Percentiles rank a stretch among this genome's conserved stretches.
phyloP scores from a whole-genome alignment of 1,284 basidiomycete genomes.

The Inonotus hispidus region DNA sequence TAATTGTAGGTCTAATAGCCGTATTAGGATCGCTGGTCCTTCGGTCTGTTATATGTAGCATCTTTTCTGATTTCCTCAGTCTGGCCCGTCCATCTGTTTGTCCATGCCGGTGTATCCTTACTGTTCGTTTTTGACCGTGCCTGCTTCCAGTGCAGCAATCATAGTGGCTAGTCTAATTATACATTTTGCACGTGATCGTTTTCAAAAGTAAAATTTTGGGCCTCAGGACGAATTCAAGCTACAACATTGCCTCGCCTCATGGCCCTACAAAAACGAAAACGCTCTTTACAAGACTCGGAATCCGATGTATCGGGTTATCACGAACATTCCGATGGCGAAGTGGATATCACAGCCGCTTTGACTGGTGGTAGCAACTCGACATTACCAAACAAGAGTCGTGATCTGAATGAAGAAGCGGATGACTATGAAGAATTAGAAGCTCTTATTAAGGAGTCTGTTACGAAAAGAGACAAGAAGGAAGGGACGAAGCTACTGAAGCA shows the following conservation, averaged over 20 bases:
- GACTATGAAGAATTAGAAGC: conserved; percentile 55
- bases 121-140: no score
- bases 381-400: conserved; percentile 18
- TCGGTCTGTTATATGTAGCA: no score
- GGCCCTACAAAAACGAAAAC: conserved; percentile 17
- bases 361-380: conserved; percentile 30
- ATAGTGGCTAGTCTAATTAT: no score
- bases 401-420: conserved; percentile 21
- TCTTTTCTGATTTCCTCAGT: no score
- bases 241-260: neutral
- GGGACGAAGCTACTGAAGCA: conserved; percentile 70
- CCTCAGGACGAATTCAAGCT: no score
- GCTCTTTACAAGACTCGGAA: conserved; percentile 1
- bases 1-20: no score
- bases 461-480: conserved; percentile 60
- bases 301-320: conserved; percentile 6
- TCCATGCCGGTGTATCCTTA: no score
- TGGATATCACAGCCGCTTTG: conserved; percentile 44
- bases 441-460: conserved; percentile 59
- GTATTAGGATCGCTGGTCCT: no score
- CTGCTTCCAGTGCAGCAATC: no score
- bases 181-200: no score
- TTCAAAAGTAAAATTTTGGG: no score
- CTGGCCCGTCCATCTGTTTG: no score
- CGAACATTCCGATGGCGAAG: conserved; percentile 28